These are phyloP conservation scores for Arabidopsis hybrid DNA, from an alignment of 441 rosid genomes.

Conservation along the genomic window DNA sequence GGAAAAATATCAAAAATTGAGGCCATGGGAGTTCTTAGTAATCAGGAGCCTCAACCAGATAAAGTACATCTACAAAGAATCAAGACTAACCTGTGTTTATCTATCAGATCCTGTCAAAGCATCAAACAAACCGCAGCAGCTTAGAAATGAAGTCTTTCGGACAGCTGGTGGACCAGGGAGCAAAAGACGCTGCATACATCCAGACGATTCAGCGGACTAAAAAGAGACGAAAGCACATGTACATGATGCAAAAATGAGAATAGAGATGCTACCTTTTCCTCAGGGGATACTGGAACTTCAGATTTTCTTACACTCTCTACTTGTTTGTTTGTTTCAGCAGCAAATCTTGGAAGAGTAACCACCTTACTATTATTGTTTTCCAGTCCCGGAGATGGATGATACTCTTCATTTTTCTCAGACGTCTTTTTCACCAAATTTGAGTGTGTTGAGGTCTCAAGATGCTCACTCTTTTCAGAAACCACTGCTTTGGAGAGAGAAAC, in stretches of 20 bases:
- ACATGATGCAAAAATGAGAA: conserved; percentile 18
- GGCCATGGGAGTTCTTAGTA: conserved; percentile 2
- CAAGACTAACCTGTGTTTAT: conserved; percentile 51
- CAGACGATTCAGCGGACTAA: conserved; percentile 26
- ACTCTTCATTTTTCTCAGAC: conserved; percentile 39
- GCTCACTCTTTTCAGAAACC: conserved; percentile 45
- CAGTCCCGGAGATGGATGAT: conserved; percentile 22
- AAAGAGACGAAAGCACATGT: conserved; percentile 16
- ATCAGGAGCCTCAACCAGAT: conserved; percentile 2
- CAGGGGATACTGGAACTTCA: conserved; percentile 42
- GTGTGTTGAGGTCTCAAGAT: conserved; percentile 36
- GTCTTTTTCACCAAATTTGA: conserved; percentile 20
- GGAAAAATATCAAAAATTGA: conserved; percentile 4
- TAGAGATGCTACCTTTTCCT: conserved; percentile 58
- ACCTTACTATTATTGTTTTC: conserved; percentile 16
- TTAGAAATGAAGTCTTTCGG: conserved; percentile 62
- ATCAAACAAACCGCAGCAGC: conserved; percentile 93
- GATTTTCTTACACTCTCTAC: conserved; percentile 41
- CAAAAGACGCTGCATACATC: conserved; percentile 58
- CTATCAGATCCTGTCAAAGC: conserved; percentile 60
- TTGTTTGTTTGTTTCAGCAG: conserved; percentile 46
- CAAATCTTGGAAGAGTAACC: conserved; percentile 25
- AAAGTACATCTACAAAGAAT: conserved; percentile 18
- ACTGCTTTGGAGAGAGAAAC: conserved; percentile 46
- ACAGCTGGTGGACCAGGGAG: conserved; percentile 50